phyloP scores from a whole-genome alignment of 225 moss, liverwort and hornwort genomes.

The Anthoceros angustus region DNA sequence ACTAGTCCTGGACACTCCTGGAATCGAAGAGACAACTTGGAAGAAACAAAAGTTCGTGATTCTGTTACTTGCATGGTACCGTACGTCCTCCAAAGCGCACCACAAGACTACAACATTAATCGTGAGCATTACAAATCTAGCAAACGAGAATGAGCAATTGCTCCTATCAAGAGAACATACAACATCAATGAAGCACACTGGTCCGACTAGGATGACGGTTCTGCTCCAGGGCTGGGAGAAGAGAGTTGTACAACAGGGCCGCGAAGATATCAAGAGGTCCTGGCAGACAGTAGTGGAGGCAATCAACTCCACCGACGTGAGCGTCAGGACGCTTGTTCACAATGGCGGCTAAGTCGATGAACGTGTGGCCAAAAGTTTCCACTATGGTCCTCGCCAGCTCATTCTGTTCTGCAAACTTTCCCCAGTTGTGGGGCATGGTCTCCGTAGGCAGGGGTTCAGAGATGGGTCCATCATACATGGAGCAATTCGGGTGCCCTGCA shows the following conservation, averaged over 20 bases:
- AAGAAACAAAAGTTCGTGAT: no score
- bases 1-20: no score
- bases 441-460: constrained; percentile 15
- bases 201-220: no score
- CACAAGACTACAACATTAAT: no score
- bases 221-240: background rate
- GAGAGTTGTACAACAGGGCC: background rate
- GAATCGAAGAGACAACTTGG: no score
- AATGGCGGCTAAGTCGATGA: constrained; percentile 32
- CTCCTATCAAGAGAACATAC: no score
- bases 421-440: constrained; percentile 30
- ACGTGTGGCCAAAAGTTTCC: constrained; percentile 21
- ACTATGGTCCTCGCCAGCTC: constrained; percentile 20
- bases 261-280: constrained; percentile 30
- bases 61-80: no score
- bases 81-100: no score
- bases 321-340: constrained; percentile 31
- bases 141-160: no score
- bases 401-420: constrained; percentile 31
- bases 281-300: constrained; percentile 38
- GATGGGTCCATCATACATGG: constrained; percentile 16
- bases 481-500: constrained; percentile 28
- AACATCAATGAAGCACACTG: no score
- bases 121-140: no score
- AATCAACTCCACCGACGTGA: constrained; percentile 22